These are phyloP conservation scores for Neurospora tetraspora DNA, from an alignment of 495 filamentous ascomycete species.

Conservation along the genomic window DNA sequence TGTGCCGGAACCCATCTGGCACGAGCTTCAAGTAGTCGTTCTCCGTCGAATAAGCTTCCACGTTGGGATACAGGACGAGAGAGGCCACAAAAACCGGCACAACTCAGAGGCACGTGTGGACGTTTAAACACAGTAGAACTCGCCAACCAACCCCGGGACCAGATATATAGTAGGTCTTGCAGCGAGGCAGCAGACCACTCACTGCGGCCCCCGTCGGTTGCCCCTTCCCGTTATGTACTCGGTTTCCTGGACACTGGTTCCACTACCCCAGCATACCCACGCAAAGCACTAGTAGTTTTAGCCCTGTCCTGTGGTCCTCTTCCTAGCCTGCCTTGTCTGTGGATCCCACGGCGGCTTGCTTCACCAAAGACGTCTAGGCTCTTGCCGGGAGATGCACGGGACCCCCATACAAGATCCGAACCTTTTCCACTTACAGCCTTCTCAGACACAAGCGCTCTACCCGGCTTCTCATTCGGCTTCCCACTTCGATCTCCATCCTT, in stretches of 20 bases:
- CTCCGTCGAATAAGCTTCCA: not conserved
- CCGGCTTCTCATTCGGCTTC: slow-evolving; percentile 7
- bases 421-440: not conserved
- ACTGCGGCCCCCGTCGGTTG: slow-evolving; percentile 5
- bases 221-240: slow-evolving; percentile 9
- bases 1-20: not conserved
- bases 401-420: slow-evolving; percentile 13
- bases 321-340: slow-evolving; percentile 12
- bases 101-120: not conserved
- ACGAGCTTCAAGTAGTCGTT: not conserved
- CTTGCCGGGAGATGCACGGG: slow-evolving; percentile 8
- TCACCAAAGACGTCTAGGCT: slow-evolving; percentile 17
- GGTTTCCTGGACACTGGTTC: slow-evolving; percentile 9
- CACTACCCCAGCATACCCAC: slow-evolving; percentile 5
- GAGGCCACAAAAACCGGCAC: not conserved
- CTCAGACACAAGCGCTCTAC: not conserved
- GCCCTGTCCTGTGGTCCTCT: not conserved
- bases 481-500: slow-evolving; percentile 3
- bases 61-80: not conserved
- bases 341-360: slow-evolving; percentile 17
- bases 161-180: slow-evolving; percentile 5
- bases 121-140: not conserved
- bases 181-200: slow-evolving; percentile 1
- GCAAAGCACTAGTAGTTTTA: slow-evolving; percentile 4
- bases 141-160: not conserved